These are phyloP conservation scores for Dothidotthia symphoricarpi DNA, from an alignment of 2,329 filamentous ascomycete species.

Conservation along the genomic window DNA sequence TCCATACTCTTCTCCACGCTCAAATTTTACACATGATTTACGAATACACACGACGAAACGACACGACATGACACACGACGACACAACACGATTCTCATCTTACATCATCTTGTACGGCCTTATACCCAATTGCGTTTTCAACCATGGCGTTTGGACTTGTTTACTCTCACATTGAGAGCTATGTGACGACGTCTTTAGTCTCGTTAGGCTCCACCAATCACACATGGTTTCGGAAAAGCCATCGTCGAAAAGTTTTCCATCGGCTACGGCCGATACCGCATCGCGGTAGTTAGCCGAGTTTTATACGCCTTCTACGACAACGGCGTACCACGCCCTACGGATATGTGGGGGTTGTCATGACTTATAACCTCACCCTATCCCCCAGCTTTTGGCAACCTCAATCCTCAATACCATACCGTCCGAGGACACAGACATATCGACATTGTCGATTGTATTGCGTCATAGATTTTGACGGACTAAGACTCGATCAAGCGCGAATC, in stretches of 20 bases:
- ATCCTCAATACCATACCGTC: neutral
- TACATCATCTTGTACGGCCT: neutral
- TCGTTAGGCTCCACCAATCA: slow-evolving; percentile 17
- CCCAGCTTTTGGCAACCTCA: slow-evolving; percentile 1
- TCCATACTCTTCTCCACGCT: too few species aligned
- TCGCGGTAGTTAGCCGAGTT: slow-evolving; percentile 12
- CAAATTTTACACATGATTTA: too few species aligned
- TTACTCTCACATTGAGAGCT: slow-evolving; percentile 1
- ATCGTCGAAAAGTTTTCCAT: slow-evolving; percentile 6
- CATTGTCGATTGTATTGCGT: slow-evolving; percentile 4
- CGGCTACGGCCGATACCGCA: slow-evolving; percentile 24
- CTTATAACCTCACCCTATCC: slow-evolving; percentile 14
- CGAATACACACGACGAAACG: too few species aligned
- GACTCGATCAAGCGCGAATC: neutral
- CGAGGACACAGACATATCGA: neutral
- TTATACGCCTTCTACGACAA: slow-evolving; percentile 3
- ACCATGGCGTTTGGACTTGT: neutral
- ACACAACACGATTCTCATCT: too few species aligned
- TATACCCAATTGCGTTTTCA: neutral
- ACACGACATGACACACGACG: too few species aligned
- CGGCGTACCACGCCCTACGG: slow-evolving; percentile 1
- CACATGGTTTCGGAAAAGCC: slow-evolving; percentile 1
- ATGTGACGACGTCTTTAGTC: slow-evolving; percentile 8
- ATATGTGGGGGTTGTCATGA: slow-evolving; percentile 8
- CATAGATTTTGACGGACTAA: slow-evolving; percentile 6